phyloP scores from a whole-genome alignment of 1,139 yeast species.

The Yamadazyma blattariae region DNA sequence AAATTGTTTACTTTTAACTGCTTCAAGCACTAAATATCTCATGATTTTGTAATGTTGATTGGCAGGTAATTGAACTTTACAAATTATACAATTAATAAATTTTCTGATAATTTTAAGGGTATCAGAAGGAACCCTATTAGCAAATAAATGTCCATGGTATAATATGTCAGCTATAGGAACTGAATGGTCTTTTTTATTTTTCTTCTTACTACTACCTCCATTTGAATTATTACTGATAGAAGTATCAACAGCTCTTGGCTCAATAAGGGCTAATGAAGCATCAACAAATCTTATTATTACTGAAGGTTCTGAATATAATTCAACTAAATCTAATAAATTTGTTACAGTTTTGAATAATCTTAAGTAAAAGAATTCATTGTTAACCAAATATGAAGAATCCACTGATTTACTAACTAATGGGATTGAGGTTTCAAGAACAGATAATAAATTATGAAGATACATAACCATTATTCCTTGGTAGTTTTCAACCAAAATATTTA shows the following conservation, averaged over 20 bases:
- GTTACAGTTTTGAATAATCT: constrained; percentile 28
- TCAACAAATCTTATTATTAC: constrained; percentile 44
- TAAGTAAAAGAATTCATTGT: constrained; percentile 29
- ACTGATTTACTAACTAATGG: constrained; percentile 45
- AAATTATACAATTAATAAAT: constrained; percentile 50
- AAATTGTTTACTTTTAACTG: constrained; percentile 30
- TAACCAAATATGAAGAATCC: constrained; percentile 25
- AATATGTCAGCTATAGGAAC: constrained; percentile 66
- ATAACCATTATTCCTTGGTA: constrained; percentile 50
- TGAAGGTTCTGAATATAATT: constrained; percentile 36
- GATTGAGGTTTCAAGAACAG: constrained; percentile 52
- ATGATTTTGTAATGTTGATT: constrained; percentile 62
- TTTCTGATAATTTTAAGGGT: constrained; percentile 39
- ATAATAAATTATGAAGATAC: constrained; percentile 44
- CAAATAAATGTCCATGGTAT: constrained; percentile 63
- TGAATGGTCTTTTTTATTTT: constrained; percentile 40
- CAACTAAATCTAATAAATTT: constrained; percentile 27
- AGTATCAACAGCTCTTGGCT: constrained; percentile 27
- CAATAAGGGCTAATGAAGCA: constrained; percentile 41
- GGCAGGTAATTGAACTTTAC: constrained; percentile 54
- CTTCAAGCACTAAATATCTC: constrained; percentile 52
- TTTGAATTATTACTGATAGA: constrained; percentile 1
- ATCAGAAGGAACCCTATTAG: constrained; percentile 32
- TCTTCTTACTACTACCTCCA: constrained; percentile 18
- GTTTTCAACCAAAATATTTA: constrained; percentile 31